Evolutionary conservation across 2,329 filamentous ascomycete genomes (phyloP).

Genomic region (Aspergillus alliaceus): DNA sequence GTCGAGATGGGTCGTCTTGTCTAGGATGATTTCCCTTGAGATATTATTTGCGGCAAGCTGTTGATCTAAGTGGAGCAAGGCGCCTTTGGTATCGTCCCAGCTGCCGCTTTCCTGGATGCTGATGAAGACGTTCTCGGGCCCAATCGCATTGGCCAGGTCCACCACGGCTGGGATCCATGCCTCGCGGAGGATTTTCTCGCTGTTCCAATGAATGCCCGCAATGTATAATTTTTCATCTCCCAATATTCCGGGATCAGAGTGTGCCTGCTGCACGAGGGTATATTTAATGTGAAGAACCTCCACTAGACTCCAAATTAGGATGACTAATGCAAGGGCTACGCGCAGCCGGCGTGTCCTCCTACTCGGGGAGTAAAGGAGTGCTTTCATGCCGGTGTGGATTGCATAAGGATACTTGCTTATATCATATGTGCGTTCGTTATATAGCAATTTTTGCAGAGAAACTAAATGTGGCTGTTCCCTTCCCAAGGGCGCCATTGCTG

Average conservation of each 20-base stretch:
- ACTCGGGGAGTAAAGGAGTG: background rate
- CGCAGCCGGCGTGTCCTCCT: background rate
- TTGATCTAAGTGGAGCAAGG: slow-evolving; percentile 57
- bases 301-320: background rate
- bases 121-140: slow-evolving; percentile 65
- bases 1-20: slow-evolving; percentile 59
- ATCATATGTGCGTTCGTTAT: no score
- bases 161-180: slow-evolving; percentile 65
- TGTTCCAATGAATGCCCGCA: slow-evolving; percentile 44
- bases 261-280: background rate
- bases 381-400: background rate
- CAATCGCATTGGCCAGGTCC: slow-evolving; percentile 57
- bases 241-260: background rate
- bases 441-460: no score
- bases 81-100: slow-evolving; percentile 66
- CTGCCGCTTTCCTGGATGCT: slow-evolving; percentile 69
- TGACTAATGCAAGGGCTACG: background rate
- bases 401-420: background rate
- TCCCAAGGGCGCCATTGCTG: no score
- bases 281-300: background rate
- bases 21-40: slow-evolving; percentile 56
- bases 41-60: slow-evolving; percentile 56
- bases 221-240: background rate
- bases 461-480: no score
- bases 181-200: slow-evolving; percentile 57